These are phyloP conservation scores for Mycosphaerelloides madeirae DNA, from an alignment of 2,329 filamentous ascomycete genomes.

Conservation along the genomic window DNA sequence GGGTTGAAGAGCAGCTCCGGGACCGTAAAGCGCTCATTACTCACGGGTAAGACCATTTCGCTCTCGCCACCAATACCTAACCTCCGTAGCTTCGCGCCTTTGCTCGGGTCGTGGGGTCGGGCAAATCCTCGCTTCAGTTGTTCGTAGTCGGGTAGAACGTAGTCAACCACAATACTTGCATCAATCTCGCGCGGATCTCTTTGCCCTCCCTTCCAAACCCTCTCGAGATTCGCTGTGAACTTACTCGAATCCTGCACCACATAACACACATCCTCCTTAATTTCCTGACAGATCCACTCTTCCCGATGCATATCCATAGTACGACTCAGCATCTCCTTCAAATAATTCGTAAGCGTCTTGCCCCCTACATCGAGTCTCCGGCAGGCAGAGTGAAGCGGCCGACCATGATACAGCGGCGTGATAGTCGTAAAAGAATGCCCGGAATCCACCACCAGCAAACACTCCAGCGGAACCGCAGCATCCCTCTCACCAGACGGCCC, in stretches of 20 bases:
- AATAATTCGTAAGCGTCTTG: slow-evolving; percentile 86
- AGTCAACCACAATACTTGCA: slow-evolving; percentile 70
- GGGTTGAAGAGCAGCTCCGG: slow-evolving; percentile 89
- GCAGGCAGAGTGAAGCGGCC: slow-evolving; percentile 73
- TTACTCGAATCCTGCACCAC: slow-evolving; percentile 40
- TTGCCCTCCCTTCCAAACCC: slow-evolving; percentile 72
- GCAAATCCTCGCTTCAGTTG: slow-evolving; percentile 61
- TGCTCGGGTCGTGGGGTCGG: slow-evolving; percentile 68
- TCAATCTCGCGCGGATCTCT: slow-evolving; percentile 50
- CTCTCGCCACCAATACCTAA: slow-evolving; percentile 44
- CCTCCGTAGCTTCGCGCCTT: slow-evolving; percentile 50
- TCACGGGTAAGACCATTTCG: slow-evolving; percentile 80
- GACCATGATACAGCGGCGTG: slow-evolving; percentile 77
- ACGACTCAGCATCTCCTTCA: slow-evolving; percentile 83
- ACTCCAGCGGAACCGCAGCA: slow-evolving; percentile 27
- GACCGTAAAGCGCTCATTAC: slow-evolving; percentile 86
- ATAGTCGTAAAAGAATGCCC: slow-evolving; percentile 92
- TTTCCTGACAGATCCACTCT: slow-evolving; percentile 86
- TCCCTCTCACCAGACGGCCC: not conserved
- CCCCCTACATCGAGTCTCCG: slow-evolving; percentile 86
- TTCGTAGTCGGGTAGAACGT: slow-evolving; percentile 80
- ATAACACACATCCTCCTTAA: slow-evolving; percentile 87
- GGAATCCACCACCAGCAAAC: slow-evolving; percentile 81
- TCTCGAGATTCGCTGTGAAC: slow-evolving; percentile 73
- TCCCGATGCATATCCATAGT: slow-evolving; percentile 97